Conservation (phyloP, 345 rosid genomes). For the Syzygium aromaticum region DNA sequence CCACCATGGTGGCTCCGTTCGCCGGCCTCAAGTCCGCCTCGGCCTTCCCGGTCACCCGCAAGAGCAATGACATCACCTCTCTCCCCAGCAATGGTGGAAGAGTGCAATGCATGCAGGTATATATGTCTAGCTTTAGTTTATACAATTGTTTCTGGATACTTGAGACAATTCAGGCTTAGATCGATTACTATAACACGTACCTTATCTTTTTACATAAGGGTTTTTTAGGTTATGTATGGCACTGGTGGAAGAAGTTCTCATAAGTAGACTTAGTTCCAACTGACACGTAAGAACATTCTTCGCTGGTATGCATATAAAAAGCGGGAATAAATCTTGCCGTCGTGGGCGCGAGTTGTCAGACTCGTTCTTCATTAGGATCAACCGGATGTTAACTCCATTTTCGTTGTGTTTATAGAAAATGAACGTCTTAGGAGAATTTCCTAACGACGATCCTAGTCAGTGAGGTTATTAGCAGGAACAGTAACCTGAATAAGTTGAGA, state of each 20-base stretch:
- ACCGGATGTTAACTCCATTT: neutral
- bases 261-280: neutral
- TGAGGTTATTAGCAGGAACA: neutral
- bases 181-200: neutral
- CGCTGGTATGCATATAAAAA: neutral
- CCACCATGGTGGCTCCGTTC: slow-evolving; percentile 30
- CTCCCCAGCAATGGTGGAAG: slow-evolving; percentile 27
- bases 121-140: too few species aligned
- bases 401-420: neutral
- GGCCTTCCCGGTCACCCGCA: slow-evolving; percentile 21
- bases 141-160: neutral
- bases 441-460: neutral
- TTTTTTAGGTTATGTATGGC: too few species aligned
- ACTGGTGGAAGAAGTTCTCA: neutral
- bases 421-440: neutral
- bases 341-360: neutral
- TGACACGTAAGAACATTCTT: neutral
- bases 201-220: neutral
- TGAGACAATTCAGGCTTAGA: neutral
- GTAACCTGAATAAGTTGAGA: neutral
- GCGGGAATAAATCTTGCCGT: neutral
- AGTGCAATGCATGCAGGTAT: slow-evolving; percentile 21
- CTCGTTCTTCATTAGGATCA: neutral
- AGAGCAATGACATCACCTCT: slow-evolving; percentile 19
- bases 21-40: slow-evolving; percentile 24